Conservation (phyloP, 192 early-diverging fungal species). For the Coemansia sp. region DNA sequence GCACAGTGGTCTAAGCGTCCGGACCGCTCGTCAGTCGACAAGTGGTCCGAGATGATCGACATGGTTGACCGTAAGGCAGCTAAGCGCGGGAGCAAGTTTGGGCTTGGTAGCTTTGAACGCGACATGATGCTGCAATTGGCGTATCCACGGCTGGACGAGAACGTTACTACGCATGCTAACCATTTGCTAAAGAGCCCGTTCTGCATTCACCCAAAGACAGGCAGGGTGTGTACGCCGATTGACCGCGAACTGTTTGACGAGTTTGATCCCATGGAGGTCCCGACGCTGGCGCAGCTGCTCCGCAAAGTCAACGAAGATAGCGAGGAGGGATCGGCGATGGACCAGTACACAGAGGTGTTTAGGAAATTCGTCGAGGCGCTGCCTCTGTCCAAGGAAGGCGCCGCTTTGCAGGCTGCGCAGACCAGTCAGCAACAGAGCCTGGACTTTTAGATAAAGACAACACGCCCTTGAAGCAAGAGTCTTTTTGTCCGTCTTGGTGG, state of each 20-base stretch:
- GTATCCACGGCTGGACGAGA: slow-evolving; percentile 91
- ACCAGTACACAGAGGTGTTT: slow-evolving; percentile 60
- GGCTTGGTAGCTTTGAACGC: slow-evolving; percentile 43
- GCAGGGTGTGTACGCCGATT: slow-evolving; percentile 96
- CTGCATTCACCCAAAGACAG: slow-evolving; percentile 94
- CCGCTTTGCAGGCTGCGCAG: background rate
- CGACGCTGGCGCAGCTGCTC: slow-evolving; percentile 66
- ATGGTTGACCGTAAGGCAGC: slow-evolving; percentile 32
- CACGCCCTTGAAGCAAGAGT: too few relatives aligned
- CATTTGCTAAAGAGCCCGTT: slow-evolving; percentile 98
- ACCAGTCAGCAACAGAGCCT: slow-evolving; percentile 21
- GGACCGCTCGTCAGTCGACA: slow-evolving; percentile 33
- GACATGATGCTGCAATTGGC: slow-evolving; percentile 88
- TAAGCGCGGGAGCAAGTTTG: slow-evolving; percentile 31
- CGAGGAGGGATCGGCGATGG: slow-evolving; percentile 55
- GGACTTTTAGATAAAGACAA: slow-evolving; percentile 20
- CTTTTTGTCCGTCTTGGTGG: too few relatives aligned
- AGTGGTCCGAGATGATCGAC: slow-evolving; percentile 50
- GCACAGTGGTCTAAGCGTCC: slow-evolving; percentile 38
- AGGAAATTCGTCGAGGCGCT: slow-evolving; percentile 59
- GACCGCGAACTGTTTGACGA: slow-evolving; percentile 64
- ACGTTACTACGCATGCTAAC: slow-evolving; percentile 83
- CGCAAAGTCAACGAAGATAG: slow-evolving; percentile 56
- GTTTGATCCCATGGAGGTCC: slow-evolving; percentile 80
- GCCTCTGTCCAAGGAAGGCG: slow-evolving; percentile 1